Percentiles rank a stretch among this genome's conserved stretches.
phyloP scores from a whole-genome alignment of 495 filamentous ascomycete genomes.

The Penicillium egyptiacum region DNA sequence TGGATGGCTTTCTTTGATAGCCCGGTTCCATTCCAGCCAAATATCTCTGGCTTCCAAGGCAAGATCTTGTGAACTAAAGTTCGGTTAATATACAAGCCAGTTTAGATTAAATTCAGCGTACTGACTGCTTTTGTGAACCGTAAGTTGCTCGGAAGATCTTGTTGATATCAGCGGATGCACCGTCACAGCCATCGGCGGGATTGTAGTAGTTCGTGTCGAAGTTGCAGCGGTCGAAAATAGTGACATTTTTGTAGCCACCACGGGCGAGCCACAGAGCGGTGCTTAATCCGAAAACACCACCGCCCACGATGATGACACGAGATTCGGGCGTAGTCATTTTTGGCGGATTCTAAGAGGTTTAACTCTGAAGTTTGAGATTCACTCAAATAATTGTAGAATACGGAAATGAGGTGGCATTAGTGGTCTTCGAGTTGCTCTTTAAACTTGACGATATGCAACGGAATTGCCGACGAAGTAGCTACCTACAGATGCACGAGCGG shows the following conservation, averaged over 20 bases:
- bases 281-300: slow-evolving; percentile 19
- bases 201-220: slow-evolving; percentile 16
- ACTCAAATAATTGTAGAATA: too few relatives aligned
- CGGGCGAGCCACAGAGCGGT: slow-evolving; percentile 20
- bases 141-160: slow-evolving; percentile 22
- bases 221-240: slow-evolving; percentile 15
- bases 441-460: neutral
- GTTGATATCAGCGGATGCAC: slow-evolving; percentile 22
- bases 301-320: slow-evolving; percentile 20
- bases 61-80: slow-evolving; percentile 16
- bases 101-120: neutral
- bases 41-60: slow-evolving; percentile 18
- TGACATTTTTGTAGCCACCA: slow-evolving; percentile 20
- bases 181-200: slow-evolving; percentile 15
- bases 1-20: slow-evolving; percentile 10
- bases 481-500: slow-evolving; percentile 2
- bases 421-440: too few relatives aligned
- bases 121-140: slow-evolving; percentile 14
- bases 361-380: too few relatives aligned
- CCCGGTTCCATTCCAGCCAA: slow-evolving; percentile 16
- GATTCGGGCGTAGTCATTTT: slow-evolving; percentile 11
- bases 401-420: too few relatives aligned
- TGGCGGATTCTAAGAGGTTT: neutral
- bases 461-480: slow-evolving; percentile 1
- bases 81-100: neutral